These are phyloP conservation scores for Chernovozyma sophiae-reginae DNA, from an alignment of 1,139 yeast genomes.

Conservation along the genomic window DNA sequence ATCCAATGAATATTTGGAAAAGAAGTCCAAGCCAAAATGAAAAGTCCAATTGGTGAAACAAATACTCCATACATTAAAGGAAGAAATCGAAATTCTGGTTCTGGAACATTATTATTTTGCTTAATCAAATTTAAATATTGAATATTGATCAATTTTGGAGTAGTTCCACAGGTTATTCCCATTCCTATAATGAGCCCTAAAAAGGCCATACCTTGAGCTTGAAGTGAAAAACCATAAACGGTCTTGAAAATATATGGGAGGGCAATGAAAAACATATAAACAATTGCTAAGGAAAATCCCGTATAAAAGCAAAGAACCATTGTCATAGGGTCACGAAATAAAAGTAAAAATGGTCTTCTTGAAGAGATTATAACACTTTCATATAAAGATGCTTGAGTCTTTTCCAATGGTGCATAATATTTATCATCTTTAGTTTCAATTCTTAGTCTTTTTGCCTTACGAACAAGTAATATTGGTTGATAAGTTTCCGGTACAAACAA, in stretches of 20 bases:
- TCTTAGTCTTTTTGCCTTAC: constrained; percentile 15
- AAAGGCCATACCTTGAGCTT: constrained; percentile 45
- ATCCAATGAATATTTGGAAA: constrained; percentile 37
- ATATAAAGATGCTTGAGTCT: constrained; percentile 17
- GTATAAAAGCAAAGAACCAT: constrained; percentile 56
- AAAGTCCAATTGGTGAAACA: constrained; percentile 32
- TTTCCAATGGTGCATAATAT: constrained; percentile 49
- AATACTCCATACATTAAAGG: constrained; percentile 34
- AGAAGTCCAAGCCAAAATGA: constrained; percentile 41
- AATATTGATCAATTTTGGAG: constrained; percentile 20
- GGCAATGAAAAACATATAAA: constrained; percentile 61
- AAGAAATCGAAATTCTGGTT: constrained; percentile 37
- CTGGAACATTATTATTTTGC: constrained; percentile 26
- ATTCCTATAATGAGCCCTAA: constrained; percentile 51
- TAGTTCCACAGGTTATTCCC: constrained; percentile 19
- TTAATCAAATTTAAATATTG: constrained; percentile 19
- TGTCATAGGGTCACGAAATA: constrained; percentile 61
- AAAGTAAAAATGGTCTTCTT: constrained; percentile 50
- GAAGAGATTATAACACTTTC: constrained; percentile 35
- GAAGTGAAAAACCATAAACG: constrained; percentile 40
- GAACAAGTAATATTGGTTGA: constrained; percentile 15
- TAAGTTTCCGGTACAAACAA: constrained; percentile 19
- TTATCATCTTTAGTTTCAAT: constrained; percentile 15
- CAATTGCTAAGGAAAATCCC: constrained; percentile 55
- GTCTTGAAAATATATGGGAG: constrained; percentile 53